Conservation (phyloP, 768 basidiomycete species). For the Crassisporium funariophilum region DNA sequence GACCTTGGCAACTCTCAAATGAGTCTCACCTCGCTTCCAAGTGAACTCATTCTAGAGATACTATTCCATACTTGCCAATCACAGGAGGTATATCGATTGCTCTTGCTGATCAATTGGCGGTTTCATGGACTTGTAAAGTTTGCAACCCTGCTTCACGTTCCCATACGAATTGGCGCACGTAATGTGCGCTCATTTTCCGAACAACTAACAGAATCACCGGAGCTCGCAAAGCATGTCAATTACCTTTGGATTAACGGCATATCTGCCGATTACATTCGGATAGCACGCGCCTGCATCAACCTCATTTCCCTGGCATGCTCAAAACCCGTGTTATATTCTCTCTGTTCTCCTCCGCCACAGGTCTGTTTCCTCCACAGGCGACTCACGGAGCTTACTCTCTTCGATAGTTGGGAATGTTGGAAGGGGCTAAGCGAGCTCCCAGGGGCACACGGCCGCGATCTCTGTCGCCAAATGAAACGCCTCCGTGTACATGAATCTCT, state of each 20-base stretch:
- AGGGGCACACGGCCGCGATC: conserved; percentile 2
- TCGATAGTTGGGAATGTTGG: conserved; percentile 18
- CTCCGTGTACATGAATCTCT: conserved; percentile 21
- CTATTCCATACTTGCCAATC: conserved; percentile 12
- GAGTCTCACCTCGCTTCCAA: conserved; percentile 11
- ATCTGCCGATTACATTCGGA: conserved; percentile 4
- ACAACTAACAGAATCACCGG: conserved; percentile 1
- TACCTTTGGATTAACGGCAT: conserved; percentile 21
- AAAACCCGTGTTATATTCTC: conserved; percentile 10
- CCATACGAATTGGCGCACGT: conserved; percentile 11
- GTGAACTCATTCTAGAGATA: conserved; percentile 13
- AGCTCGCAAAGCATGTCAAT: conserved; percentile 8
- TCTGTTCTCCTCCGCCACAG: not conserved
- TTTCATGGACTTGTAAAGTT: conserved; percentile 11
- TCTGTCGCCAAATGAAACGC: conserved; percentile 21
- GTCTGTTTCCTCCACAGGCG: conserved; percentile 2
- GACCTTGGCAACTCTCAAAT: too few species aligned
- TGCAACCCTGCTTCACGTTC: conserved; percentile 11
- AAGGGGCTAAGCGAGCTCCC: conserved; percentile 3
- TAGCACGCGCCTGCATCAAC: conserved; percentile 13
- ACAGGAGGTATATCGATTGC: conserved; percentile 10
- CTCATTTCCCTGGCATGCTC: conserved; percentile 19
- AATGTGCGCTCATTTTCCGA: conserved; percentile 11
- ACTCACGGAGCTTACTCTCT: conserved; percentile 18
- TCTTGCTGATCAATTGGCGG: conserved; percentile 13